A percentile compares a stretch with the other conserved stretches of the same genome.
Conservation (phyloP, 331 rosid genomes). For the Saraca asoca region DNA sequence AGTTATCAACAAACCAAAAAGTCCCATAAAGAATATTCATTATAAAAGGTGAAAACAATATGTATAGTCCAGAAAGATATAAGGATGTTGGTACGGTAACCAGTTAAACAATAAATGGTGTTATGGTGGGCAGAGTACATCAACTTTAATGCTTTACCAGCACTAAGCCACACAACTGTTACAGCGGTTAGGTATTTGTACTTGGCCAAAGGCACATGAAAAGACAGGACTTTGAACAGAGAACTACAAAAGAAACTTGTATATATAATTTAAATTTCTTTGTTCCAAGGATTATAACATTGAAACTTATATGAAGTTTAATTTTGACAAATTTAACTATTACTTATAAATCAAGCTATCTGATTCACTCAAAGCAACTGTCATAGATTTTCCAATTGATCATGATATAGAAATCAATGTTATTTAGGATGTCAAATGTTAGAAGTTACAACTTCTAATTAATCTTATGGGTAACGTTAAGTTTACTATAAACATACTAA, state of each 20-base stretch:
- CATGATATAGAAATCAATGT: not conserved
- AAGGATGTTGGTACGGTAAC: too few species aligned
- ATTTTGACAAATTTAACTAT: not conserved
- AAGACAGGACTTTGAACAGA: not conserved
- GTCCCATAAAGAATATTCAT: too few species aligned
- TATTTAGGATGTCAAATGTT: too few species aligned
- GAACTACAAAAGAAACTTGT: not conserved
- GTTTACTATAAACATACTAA: too few species aligned
- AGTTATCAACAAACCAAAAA: too few species aligned
- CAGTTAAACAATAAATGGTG: too few species aligned
- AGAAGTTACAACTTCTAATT: too few species aligned
- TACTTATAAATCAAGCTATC: not conserved
- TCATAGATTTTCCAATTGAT: not conserved
- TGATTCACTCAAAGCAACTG: not conserved
- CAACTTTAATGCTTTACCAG: conserved; percentile 21
- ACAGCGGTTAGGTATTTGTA: not conserved
- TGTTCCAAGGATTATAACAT: not conserved
- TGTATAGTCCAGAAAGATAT: too few species aligned
- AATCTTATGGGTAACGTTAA: too few species aligned
- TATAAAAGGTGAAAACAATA: too few species aligned
- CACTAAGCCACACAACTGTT: conserved; percentile 13
- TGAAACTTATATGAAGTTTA: not conserved
- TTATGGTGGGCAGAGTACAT: too few species aligned
- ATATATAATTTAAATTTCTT: not conserved
- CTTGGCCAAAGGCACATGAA: not conserved